Percentiles rank a stretch among this genome's conserved stretches.
Evolutionary conservation across 257 asterid genomes (phyloP).

Genomic region (Orobanche coerulescens): DNA sequence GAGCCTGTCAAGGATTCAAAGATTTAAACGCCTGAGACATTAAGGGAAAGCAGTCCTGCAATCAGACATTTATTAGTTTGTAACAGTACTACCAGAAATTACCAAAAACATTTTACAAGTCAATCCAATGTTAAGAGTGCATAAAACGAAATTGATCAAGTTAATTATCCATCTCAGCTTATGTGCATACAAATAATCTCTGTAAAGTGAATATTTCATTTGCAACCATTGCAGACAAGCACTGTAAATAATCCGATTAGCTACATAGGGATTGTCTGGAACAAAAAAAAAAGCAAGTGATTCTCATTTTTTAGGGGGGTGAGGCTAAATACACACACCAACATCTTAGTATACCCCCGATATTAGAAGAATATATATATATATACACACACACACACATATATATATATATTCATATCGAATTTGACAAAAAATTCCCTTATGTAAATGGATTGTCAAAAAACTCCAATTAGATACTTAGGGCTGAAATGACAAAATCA

Average conservation of each 20-base stretch:
- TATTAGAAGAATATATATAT: no score
- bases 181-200: not conserved
- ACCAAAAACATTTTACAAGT: conserved; percentile 3
- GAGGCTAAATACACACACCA: no score
- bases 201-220: not conserved
- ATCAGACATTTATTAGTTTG: conserved; percentile 36
- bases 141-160: not conserved
- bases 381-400: no score
- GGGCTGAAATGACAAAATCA: no score
- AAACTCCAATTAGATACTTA: no score
- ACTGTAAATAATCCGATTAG: not conserved
- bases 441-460: no score
- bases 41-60: conserved; percentile 72
- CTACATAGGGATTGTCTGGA: no score
- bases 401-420: no score
- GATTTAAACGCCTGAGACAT: conserved; percentile 72
- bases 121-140: not conserved
- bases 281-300: no score
- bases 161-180: not conserved
- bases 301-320: no score
- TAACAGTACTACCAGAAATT: conserved; percentile 27
- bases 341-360: no score
- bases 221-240: not conserved
- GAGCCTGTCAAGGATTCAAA: conserved; percentile 87
- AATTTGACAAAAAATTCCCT: no score